Conservation (phyloP, 176 grass and related monocot genomes). For the Chloris gayana region DNA sequence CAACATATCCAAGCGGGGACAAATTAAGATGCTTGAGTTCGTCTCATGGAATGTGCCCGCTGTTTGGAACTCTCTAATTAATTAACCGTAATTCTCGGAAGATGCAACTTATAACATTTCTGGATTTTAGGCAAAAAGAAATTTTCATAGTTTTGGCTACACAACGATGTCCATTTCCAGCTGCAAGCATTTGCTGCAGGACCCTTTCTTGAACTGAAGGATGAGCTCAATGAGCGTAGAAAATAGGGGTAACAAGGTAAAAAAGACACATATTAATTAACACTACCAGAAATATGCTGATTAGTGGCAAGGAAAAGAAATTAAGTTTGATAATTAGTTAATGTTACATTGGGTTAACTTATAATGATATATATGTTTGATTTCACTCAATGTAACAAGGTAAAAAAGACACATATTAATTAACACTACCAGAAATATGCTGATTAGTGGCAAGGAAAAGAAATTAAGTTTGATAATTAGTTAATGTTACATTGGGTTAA, state of each 20-base stretch:
- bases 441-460: no score
- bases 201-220: conserved; percentile 2
- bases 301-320: no score
- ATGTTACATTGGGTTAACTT: neutral
- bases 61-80: no score
- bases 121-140: neutral
- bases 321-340: neutral
- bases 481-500: neutral
- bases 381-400: neutral
- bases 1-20: no score
- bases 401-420: neutral
- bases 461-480: neutral
- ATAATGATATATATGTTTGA: no score
- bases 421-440: no score
- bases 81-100: no score
- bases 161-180: neutral
- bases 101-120: neutral
- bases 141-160: neutral
- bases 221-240: neutral
- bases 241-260: neutral
- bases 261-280: no score
- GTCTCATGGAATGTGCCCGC: neutral
- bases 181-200: conserved; percentile 20
- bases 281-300: no score
- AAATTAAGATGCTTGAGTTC: no score